Evolutionary conservation across 192 early-diverging fungal genomes (phyloP).

Genomic region (Podila epigama): DNA sequence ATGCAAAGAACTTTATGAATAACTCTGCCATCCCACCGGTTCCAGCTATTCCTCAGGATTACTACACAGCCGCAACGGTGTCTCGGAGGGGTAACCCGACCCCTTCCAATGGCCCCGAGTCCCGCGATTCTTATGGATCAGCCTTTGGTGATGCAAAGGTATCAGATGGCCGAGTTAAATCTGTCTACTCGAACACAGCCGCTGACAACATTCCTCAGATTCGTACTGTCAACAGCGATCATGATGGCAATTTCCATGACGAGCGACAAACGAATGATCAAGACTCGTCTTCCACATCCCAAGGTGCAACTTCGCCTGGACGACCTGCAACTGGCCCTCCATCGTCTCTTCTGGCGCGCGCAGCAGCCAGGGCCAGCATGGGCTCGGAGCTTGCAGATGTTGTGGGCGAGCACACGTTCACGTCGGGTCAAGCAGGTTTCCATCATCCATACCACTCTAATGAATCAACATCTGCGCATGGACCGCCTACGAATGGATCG

Average conservation of each 20-base stretch:
- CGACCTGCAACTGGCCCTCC: constrained; percentile 29
- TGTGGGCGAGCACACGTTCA: neutral
- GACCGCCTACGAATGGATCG: neutral
- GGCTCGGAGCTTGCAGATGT: constrained; percentile 5
- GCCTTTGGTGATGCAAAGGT: constrained; percentile 21
- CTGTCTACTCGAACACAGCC: neutral
- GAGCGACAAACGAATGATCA: neutral
- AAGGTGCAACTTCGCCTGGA: constrained; percentile 14
- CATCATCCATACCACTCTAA: neutral
- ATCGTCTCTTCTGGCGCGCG: constrained; percentile 32
- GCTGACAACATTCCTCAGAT: neutral
- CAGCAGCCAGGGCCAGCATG: constrained; percentile 33
- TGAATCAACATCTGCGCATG: neutral
- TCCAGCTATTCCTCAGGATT: constrained; percentile 18
- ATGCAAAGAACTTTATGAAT: neutral
- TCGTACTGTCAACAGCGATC: neutral
- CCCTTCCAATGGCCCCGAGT: neutral
- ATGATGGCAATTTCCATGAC: neutral
- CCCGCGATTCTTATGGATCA: constrained; percentile 17
- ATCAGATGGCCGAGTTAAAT: constrained; percentile 10
- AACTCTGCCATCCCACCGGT: constrained; percentile 25
- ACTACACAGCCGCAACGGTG: neutral
- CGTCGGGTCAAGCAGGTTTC: neutral
- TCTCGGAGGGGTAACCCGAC: neutral
- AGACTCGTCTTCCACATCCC: neutral